Evolutionary conservation across 768 basidiomycete species (phyloP), one percentile per base, ranked within the genome.

Genomic region (Serendipita sp.): DNA sequence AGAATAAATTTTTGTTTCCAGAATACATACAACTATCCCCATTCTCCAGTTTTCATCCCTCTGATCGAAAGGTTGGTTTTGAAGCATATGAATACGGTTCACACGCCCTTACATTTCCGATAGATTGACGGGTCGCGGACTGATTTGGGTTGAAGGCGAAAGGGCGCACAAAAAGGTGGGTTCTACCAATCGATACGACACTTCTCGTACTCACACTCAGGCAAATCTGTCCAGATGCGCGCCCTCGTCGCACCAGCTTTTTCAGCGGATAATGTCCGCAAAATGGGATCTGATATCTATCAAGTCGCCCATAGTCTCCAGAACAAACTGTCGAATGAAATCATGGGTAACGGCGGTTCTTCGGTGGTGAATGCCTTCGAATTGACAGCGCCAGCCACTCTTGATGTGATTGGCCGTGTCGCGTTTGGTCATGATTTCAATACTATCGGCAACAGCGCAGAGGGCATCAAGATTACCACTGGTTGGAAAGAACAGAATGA

Each of bases 11-110:
- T 27, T 10, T 10, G 10, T 60, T 8, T 27, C 16, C 55, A 60
- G 55, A 69, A 75, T 66, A 67, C 70, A 34, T 71, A 74, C 46
- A 68, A 70, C 48, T 77, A 76, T 66, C 69, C 72, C 70, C 45
- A 64, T 70, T 68, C 8, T 27, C 44, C 15, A 6, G 16, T 44
- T 44, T 58, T 27, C 53, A 43, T 58, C 15, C 64, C 31, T n/a
- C 43, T 44, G n/a, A 63, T 53, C 33, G 52, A 63, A 36, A 40
- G 55, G 23, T 50, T 5, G n/a, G 48, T 50, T 18, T 18, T 50
- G 40, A 40, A 6, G 40, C 40, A 40, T 13, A 5, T 40, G 40
- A 13, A 50, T n/a, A 18, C n/a, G n/a, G 48, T 50, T 31, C n/a
- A 0, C 18, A 50, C 48, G n/a, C 5, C n/a, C 48, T 50, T 50